Conservation (phyloP, 352 stramenopile genomes). For the Globisporangium yorkense region DNA sequence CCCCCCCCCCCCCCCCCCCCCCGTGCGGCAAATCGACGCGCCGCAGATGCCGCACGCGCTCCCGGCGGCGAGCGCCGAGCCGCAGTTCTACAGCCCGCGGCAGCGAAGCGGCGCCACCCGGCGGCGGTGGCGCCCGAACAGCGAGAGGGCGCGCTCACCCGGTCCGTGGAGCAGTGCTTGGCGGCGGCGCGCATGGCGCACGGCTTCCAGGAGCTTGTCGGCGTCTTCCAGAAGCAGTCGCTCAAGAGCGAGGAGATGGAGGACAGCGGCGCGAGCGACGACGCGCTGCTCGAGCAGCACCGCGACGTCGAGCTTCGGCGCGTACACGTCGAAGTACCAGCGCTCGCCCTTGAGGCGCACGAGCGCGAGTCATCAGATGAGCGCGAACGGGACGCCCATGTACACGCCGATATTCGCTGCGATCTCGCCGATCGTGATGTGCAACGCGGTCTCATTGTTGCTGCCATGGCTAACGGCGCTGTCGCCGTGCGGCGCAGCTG, state of each 20-base stretch:
- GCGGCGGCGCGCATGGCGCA: constrained; percentile 35
- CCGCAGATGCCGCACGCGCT: background rate
- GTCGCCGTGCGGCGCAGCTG: no score
- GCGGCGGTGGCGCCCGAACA: background rate
- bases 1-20: no score
- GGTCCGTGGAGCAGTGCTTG: constrained; percentile 46
- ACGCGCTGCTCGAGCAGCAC: constrained; percentile 15
- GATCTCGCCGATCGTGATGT: constrained; percentile 39
- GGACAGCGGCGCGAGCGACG: constrained; percentile 6
- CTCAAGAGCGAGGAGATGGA: constrained; percentile 17
- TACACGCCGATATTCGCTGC: constrained; percentile 58
- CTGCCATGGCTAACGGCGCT: no score
- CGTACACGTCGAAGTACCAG: constrained; percentile 26
- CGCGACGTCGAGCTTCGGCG: no score
- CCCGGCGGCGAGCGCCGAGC: background rate
- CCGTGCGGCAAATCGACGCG: background rate
- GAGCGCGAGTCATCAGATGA: constrained; percentile 30
- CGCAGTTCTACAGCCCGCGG: background rate
- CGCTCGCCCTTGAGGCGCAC: constrained; percentile 24
- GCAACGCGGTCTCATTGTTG: constrained; percentile 16
- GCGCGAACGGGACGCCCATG: constrained; percentile 43
- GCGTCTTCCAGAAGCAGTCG: constrained; percentile 28
- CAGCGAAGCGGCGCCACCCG: background rate
- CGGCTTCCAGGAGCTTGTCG: constrained; percentile 36
- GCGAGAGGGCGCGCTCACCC: constrained; percentile 17